phyloP scores from a whole-genome alignment of 1,139 yeast species.

The Scheffersomyces cryptocercus region DNA sequence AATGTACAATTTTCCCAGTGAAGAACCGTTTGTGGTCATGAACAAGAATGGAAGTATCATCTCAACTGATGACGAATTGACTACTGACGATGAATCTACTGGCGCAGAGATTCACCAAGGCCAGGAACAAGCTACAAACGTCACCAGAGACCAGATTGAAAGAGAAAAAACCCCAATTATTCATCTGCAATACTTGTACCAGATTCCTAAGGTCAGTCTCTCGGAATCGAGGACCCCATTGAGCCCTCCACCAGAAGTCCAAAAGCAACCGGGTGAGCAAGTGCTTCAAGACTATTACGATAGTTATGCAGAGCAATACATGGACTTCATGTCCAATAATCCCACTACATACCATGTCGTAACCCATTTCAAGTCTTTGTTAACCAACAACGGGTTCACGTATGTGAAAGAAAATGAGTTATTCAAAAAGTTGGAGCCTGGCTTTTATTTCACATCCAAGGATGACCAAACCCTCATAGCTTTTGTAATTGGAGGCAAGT shows the following conservation, averaged over 20 bases:
- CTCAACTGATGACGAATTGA: constrained; percentile 14
- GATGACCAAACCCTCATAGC: constrained; percentile 42
- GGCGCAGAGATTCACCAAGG: constrained; percentile 1
- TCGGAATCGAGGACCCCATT: neutral
- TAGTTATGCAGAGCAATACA: constrained; percentile 30
- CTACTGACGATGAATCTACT: constrained; percentile 5
- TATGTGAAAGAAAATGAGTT: constrained; percentile 26
- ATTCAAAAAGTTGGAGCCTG: constrained; percentile 7
- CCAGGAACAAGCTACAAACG: neutral
- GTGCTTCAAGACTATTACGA: constrained; percentile 10
- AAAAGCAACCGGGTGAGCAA: neutral
- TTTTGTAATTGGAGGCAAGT: constrained; percentile 39
- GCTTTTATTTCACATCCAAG: constrained; percentile 33
- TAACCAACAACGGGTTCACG: constrained; percentile 31
- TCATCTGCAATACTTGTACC: constrained; percentile 9
- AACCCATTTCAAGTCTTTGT: constrained; percentile 24
- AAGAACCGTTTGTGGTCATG: constrained; percentile 8
- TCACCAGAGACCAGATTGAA: neutral
- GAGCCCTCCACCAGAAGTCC: neutral
- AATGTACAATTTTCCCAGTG: neutral
- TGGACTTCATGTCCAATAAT: constrained; percentile 37
- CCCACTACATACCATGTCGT: constrained; percentile 49
- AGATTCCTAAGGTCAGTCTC: constrained; percentile 7
- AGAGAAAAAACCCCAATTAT: neutral
- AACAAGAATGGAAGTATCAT: constrained; percentile 10